A percentile compares a stretch with the other conserved stretches of the same genome.
These are phyloP conservation scores for Phytophthora crassamura DNA, from an alignment of 352 stramenopile species.

Conservation along the genomic window DNA sequence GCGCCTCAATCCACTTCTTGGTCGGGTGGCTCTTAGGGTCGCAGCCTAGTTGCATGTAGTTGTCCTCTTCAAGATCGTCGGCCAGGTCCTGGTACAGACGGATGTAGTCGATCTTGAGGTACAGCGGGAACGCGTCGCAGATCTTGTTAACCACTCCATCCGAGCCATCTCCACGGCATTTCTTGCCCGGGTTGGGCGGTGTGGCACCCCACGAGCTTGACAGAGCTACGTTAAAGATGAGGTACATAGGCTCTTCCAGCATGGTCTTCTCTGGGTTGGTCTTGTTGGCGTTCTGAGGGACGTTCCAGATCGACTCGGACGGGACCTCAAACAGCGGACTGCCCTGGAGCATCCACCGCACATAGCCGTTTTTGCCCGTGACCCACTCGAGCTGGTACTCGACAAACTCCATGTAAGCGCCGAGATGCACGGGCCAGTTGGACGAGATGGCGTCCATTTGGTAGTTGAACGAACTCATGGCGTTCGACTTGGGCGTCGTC, in stretches of 20 bases:
- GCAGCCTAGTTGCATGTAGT: conserved; percentile 61
- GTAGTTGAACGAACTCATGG: too few species aligned
- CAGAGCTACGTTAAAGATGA: conserved; percentile 95
- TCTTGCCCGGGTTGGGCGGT: conserved; percentile 28
- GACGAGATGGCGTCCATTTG: too few species aligned
- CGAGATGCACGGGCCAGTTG: conserved; percentile 69
- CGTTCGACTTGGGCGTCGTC: too few species aligned
- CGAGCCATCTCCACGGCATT: conserved; percentile 35
- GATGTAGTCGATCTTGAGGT: conserved; percentile 65
- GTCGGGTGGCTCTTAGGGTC: conserved; percentile 58
- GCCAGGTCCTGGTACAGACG: conserved; percentile 76
- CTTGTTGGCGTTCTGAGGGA: conserved; percentile 50
- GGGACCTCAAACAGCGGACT: conserved; percentile 84
- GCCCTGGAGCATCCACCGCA: conserved; percentile 70
- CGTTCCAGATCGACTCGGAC: conserved; percentile 44
- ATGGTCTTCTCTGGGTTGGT: conserved; percentile 70
- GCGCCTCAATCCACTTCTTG: conserved; percentile 61
- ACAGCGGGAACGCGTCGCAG: conserved; percentile 56
- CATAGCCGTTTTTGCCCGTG: conserved; percentile 46
- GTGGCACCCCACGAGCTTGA: conserved; percentile 71
- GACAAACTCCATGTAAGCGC: conserved; percentile 66
- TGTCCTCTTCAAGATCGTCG: conserved; percentile 40
- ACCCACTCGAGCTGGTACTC: conserved; percentile 39
- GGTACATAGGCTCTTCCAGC: conserved; percentile 92
- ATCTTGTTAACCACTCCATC: conserved; percentile 52